These are phyloP conservation scores for Nannizziopsis barbatae DNA, from an alignment of 2,329 filamentous ascomycete genomes.

Conservation along the genomic window DNA sequence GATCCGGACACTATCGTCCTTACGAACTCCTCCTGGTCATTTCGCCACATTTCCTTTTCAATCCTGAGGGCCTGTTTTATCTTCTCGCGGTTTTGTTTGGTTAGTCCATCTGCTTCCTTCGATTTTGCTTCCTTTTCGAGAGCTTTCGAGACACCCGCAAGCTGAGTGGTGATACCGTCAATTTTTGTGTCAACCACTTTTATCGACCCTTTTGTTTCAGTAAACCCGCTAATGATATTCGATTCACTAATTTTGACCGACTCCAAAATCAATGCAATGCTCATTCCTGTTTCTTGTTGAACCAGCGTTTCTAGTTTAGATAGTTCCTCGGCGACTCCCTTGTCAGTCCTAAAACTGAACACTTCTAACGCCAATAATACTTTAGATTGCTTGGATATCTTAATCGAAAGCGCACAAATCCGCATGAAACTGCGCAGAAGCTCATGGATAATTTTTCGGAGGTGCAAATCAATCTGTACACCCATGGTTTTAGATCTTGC, in stretches of 20 bases:
- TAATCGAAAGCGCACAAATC: slow-evolving; percentile 21
- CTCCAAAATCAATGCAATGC: slow-evolving; percentile 20
- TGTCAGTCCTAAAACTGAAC: slow-evolving; percentile 22
- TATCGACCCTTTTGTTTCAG: slow-evolving; percentile 12
- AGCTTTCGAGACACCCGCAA: slow-evolving; percentile 10
- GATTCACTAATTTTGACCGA: slow-evolving; percentile 20
- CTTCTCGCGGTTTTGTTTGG: slow-evolving; percentile 12
- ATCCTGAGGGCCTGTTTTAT: slow-evolving; percentile 15
- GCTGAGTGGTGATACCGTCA: slow-evolving; percentile 11
- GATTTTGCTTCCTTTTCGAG: slow-evolving; percentile 11
- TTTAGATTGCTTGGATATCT: slow-evolving; percentile 20
- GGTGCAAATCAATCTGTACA: slow-evolving; percentile 19
- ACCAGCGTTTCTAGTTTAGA: slow-evolving; percentile 18
- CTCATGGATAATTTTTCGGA: slow-evolving; percentile 21
- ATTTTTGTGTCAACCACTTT: slow-evolving; percentile 12
- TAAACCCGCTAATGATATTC: slow-evolving; percentile 15
- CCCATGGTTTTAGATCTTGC: slow-evolving; percentile 17
- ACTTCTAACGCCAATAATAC: slow-evolving; percentile 20
- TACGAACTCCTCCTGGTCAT: slow-evolving; percentile 14
- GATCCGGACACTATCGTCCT: slow-evolving; percentile 11
- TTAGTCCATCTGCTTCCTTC: slow-evolving; percentile 11
- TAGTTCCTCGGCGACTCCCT: slow-evolving; percentile 22
- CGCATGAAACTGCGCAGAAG: slow-evolving; percentile 21
- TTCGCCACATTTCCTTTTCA: slow-evolving; percentile 14
- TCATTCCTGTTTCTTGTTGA: slow-evolving; percentile 22